A percentile compares a stretch with the other conserved stretches of the same genome.
phyloP scores from a whole-genome alignment of 305 asterid genomes.

The Fraxinus nigra region DNA sequence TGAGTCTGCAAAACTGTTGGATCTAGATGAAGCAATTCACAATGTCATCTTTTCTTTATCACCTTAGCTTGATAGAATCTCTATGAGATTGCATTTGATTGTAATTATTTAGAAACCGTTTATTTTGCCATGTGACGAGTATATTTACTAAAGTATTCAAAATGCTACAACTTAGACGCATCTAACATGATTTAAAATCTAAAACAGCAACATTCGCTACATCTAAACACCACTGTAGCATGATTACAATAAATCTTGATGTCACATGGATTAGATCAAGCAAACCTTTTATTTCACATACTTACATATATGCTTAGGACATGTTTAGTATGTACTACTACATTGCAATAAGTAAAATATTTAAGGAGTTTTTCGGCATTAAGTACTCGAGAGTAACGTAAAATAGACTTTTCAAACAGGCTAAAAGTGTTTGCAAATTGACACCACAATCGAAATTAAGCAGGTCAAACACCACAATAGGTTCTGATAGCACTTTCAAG shows the following conservation, averaged over 20 bases:
- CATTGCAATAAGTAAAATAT: background rate
- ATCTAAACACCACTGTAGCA: background rate
- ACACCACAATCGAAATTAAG: background rate
- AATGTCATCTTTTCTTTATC: background rate
- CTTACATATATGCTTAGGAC: background rate
- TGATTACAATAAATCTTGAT: background rate
- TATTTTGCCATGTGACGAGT: background rate
- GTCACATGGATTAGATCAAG: background rate
- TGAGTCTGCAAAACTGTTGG: background rate
- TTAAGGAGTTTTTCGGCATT: background rate
- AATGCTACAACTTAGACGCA: too few relatives aligned
- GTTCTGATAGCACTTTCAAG: conserved; percentile 56
- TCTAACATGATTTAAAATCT: background rate
- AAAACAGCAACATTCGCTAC: background rate
- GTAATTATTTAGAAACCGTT: background rate
- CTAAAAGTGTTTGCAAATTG: background rate
- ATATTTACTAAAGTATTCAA: background rate
- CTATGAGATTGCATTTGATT: background rate
- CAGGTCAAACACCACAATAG: conserved; percentile 58
- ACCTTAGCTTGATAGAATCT: background rate
- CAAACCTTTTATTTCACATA: background rate
- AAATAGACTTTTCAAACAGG: background rate
- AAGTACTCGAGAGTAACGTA: background rate
- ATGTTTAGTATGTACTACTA: background rate
- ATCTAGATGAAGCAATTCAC: background rate